These are phyloP conservation scores for Cerioporus squamosus DNA, from an alignment of 1,284 basidiomycete species.

Conservation along the genomic window DNA sequence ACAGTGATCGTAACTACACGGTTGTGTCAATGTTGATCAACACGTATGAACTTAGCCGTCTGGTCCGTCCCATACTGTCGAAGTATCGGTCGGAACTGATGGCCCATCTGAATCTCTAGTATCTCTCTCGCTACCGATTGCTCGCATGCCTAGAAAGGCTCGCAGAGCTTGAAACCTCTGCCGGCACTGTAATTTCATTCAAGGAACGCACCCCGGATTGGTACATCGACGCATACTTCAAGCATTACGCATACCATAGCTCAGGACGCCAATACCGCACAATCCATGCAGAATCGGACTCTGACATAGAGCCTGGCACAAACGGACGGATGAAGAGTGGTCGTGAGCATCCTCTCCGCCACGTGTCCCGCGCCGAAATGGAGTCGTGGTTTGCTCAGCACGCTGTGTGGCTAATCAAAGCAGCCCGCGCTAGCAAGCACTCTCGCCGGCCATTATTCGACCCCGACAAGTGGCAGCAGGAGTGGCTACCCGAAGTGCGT, in stretches of 20 bases:
- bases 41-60: conserved; percentile 46
- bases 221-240: conserved; percentile 45
- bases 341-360: conserved; percentile 36
- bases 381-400: conserved; percentile 51
- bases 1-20: conserved; percentile 40
- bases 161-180: conserved; percentile 24
- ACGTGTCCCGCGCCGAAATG: conserved; percentile 49
- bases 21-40: conserved; percentile 47
- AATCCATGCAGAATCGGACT: conserved; percentile 32
- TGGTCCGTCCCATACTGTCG: conserved; percentile 22
- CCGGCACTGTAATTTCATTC: not conserved
- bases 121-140: conserved; percentile 40
- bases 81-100: too few species aligned
- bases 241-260: conserved; percentile 31
- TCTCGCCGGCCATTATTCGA: too few species aligned
- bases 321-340: conserved; percentile 8
- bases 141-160: conserved; percentile 34
- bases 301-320: conserved; percentile 40
- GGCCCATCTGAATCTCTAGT: conserved; percentile 24
- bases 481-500: conserved; percentile 30
- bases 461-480: too few species aligned
- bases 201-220: conserved; percentile 50
- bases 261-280: conserved; percentile 38
- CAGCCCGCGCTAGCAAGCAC: too few species aligned
- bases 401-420: conserved; percentile 54